Percentiles rank a stretch among this genome's conserved stretches.
Evolutionary conservation across 768 basidiomycete species (phyloP).

Genomic region (Xerocomus spinulosus): DNA sequence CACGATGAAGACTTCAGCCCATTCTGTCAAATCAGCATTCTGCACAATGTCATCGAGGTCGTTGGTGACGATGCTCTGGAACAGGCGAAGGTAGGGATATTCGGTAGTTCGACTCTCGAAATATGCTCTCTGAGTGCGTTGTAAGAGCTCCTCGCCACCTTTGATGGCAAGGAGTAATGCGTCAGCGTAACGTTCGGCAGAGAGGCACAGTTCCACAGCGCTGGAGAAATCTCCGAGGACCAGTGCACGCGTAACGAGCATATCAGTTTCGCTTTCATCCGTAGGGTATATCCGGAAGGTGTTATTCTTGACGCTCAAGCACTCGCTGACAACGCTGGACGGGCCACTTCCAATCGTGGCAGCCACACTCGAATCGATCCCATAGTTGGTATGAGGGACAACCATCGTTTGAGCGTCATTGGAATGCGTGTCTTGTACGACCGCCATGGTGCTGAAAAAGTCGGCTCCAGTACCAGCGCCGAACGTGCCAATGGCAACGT

Average conservation of each 20-base stretch:
- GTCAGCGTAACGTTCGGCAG: slow-evolving; percentile 87
- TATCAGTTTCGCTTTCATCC: slow-evolving; percentile 84
- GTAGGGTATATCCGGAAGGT: slow-evolving; percentile 88
- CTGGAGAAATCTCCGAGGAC: slow-evolving; percentile 94
- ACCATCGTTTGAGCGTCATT: slow-evolving; percentile 38
- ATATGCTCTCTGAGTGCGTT: slow-evolving; percentile 88
- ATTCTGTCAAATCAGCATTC: slow-evolving; percentile 91
- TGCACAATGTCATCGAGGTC: slow-evolving; percentile 93
- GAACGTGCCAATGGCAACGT: slow-evolving; percentile 52
- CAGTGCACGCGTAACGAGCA: slow-evolving; percentile 85
- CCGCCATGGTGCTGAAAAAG: slow-evolving; percentile 82
- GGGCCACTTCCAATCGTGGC: slow-evolving; percentile 92
- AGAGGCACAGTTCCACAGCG: slow-evolving; percentile 88
- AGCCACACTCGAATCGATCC: slow-evolving; percentile 85
- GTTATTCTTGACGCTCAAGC: slow-evolving; percentile 55
- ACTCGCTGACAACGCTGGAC: slow-evolving; percentile 61
- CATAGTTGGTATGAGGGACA: slow-evolving; percentile 77
- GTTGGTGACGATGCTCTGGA: slow-evolving; percentile 90
- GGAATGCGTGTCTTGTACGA: slow-evolving; percentile 40
- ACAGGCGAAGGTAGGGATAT: slow-evolving; percentile 85
- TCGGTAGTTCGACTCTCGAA: slow-evolving; percentile 76
- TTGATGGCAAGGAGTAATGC: slow-evolving; percentile 91
- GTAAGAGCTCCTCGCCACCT: slow-evolving; percentile 82
- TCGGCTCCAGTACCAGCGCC: slow-evolving; percentile 59
- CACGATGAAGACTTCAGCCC: slow-evolving; percentile 96